Percentiles rank a stretch among this genome's conserved stretches.
These are phyloP conservation scores for Fusarium pininemorale DNA, from an alignment of 2,329 filamentous ascomycete genomes.

Conservation along the genomic window DNA sequence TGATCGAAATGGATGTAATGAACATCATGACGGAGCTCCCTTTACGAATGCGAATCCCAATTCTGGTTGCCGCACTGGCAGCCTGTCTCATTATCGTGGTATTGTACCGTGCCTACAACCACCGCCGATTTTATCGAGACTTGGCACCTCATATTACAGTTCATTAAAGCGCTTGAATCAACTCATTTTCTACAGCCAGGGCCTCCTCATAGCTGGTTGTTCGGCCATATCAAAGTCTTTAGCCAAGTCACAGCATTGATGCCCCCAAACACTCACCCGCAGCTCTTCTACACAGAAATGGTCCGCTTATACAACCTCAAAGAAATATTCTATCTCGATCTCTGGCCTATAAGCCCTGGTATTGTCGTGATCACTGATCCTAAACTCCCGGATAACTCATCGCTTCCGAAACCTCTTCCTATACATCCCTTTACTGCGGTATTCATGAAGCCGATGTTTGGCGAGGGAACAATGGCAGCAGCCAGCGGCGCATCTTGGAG, in stretches of 20 bases:
- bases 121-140: conserved; percentile 14
- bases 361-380: conserved; percentile 1
- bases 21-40: background rate
- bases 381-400: conserved; percentile 3
- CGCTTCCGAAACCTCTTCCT: background rate
- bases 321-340: conserved; percentile 22
- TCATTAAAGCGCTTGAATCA: fast-evolving
- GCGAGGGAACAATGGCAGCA: background rate
- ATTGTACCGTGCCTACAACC: conserved; percentile 1
- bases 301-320: background rate
- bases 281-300: conserved; percentile 17
- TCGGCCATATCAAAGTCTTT: conserved; percentile 12
- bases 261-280: conserved; percentile 18
- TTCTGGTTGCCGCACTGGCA: background rate
- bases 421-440: background rate
- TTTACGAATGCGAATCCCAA: background rate
- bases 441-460: background rate
- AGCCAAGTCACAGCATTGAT: background rate
- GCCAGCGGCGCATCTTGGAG: conserved; percentile 1
- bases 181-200: background rate
- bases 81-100: background rate
- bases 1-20: background rate
- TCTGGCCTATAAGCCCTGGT: conserved; percentile 10
- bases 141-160: background rate
- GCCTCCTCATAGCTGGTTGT: conserved; percentile 23